These are phyloP conservation scores for Cokeromyces recurvatus DNA, from an alignment of 371 early-diverging fungal species.

Conservation along the genomic window DNA sequence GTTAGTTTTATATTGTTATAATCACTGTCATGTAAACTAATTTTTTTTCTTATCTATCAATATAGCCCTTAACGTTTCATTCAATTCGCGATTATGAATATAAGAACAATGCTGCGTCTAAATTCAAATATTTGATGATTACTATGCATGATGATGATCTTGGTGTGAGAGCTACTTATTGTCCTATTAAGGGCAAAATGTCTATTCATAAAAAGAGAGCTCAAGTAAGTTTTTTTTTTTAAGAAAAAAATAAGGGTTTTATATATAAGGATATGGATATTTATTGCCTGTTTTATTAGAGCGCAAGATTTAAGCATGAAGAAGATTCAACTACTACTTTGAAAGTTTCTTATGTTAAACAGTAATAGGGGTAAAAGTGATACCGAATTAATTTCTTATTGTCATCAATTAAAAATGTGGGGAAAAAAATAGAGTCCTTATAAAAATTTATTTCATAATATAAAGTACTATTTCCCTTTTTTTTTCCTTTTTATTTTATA, in stretches of 20 bases:
- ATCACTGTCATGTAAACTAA: too few species aligned
- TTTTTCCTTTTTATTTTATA: constrained; percentile 8
- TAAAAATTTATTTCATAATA: not conserved
- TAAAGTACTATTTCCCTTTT: not conserved
- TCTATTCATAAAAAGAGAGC: constrained; percentile 39
- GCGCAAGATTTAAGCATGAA: too few species aligned
- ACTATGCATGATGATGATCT: constrained; percentile 21
- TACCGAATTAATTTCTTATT: constrained; percentile 6
- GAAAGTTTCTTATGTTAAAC: too few species aligned
- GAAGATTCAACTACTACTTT: too few species aligned
- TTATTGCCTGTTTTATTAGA: constrained; percentile 15
- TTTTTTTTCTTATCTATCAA: too few species aligned
- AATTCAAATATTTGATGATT: constrained; percentile 25
- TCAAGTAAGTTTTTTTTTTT: constrained; percentile 17
- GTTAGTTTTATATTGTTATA: constrained; percentile 8
- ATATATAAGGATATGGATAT: not conserved
- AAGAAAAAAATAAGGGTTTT: not conserved
- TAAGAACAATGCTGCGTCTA: constrained; percentile 27
- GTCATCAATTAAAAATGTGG: constrained; percentile 16
- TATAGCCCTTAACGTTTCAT: constrained; percentile 28
- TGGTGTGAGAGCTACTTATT: constrained; percentile 22
- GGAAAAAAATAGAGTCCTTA: constrained; percentile 7
- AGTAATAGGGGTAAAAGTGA: constrained; percentile 21
- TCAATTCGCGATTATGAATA: constrained; percentile 43
- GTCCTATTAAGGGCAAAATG: constrained; percentile 36